phyloP scores from a whole-genome alignment of 306 rosid species.

The Trifolium pratense region DNA sequence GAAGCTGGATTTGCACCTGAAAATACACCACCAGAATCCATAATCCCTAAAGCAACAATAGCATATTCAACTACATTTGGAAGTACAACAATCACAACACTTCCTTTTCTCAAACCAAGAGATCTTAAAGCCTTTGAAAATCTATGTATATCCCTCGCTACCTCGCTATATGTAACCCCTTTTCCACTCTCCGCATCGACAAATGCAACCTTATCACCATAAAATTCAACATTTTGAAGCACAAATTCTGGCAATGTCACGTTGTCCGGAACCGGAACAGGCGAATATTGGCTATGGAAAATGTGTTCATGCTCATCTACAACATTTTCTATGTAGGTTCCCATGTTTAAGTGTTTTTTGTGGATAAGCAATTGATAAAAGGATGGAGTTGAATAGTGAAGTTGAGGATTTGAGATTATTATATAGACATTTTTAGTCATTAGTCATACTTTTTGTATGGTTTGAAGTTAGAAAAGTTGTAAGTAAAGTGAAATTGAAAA shows the following conservation, averaged over 20 bases:
- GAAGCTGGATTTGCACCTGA: constrained; percentile 86
- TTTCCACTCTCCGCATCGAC: constrained; percentile 84
- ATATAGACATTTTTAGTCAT: neutral
- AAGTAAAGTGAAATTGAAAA: constrained; percentile 42
- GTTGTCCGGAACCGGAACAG: constrained; percentile 69
- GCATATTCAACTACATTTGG: constrained; percentile 88
- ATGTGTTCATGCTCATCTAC: constrained; percentile 60
- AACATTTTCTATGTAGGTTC: constrained; percentile 38
- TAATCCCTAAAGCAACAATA: constrained; percentile 77
- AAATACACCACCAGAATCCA: constrained; percentile 86
- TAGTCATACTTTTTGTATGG: constrained; percentile 48
- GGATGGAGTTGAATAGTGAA: constrained; percentile 16
- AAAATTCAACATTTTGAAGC: constrained; percentile 65
- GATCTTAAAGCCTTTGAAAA: constrained; percentile 78
- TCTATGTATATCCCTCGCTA: constrained; percentile 61
- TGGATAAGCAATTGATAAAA: constrained; percentile 15
- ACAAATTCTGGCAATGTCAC: constrained; percentile 82
- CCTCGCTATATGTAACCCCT: constrained; percentile 63
- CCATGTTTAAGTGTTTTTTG: constrained; percentile 44
- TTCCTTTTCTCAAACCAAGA: constrained; percentile 75
- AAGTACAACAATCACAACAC: constrained; percentile 79
- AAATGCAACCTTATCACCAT: constrained; percentile 77
- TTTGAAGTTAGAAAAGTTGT: constrained; percentile 44
- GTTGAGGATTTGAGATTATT: constrained; percentile 37
- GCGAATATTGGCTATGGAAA: constrained; percentile 57